Evolutionary conservation across 108 stramenopile genomes (phyloP).

Genomic region (Nannochloropsis oceanica): DNA sequence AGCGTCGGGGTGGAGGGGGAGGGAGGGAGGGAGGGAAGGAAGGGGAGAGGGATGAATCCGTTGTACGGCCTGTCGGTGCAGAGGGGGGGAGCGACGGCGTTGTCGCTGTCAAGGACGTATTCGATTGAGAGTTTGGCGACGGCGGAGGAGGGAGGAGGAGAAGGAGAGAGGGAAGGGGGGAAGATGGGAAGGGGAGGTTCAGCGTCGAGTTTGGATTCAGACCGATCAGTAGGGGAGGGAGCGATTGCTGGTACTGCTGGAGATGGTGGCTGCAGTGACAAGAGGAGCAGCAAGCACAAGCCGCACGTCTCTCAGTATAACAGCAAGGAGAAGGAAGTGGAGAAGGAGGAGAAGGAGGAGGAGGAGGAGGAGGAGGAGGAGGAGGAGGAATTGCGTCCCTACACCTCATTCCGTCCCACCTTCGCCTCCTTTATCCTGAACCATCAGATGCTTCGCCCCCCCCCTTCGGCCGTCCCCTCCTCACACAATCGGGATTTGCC

Average conservation of each 20-base stretch:
- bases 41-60: background rate
- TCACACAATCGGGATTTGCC: background rate
- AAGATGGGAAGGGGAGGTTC: background rate
- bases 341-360: background rate
- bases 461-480: background rate
- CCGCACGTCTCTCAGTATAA: background rate
- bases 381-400: background rate
- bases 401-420: background rate
- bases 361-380: background rate
- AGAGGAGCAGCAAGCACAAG: background rate
- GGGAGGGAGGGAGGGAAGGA: background rate
- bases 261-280: background rate
- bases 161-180: background rate
- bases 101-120: background rate
- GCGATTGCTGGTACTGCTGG: too few relatives aligned
- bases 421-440: background rate
- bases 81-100: background rate
- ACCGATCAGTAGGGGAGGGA: background rate
- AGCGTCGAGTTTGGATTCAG: background rate
- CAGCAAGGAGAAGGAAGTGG: background rate
- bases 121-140: background rate
- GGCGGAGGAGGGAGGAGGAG: background rate
- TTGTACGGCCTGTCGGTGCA: background rate
- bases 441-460: background rate
- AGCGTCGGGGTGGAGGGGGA: background rate